Evolutionary conservation across 169 alveolate genomes (phyloP).

Genomic region (Cryptosporidium sp.): DNA sequence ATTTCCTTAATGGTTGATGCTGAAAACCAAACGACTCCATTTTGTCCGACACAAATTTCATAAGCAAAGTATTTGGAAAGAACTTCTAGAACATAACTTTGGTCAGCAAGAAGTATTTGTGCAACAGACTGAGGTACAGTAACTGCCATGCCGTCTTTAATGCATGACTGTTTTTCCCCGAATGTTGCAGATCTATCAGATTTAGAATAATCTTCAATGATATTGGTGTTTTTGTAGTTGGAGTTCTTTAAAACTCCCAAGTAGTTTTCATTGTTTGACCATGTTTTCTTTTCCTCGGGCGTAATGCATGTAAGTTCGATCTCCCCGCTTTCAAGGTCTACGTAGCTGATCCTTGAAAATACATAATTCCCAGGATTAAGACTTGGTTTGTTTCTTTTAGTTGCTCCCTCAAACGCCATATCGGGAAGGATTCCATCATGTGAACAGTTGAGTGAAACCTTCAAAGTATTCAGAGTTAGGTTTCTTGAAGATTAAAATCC

Average conservation of each 20-base stretch:
- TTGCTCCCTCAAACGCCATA: conserved; percentile 76
- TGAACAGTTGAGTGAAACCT: conserved; percentile 47
- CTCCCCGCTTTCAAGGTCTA: conserved; percentile 59
- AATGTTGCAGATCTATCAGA: not conserved
- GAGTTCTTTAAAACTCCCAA: conserved; percentile 53
- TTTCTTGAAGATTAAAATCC: not conserved
- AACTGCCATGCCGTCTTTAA: conserved; percentile 54
- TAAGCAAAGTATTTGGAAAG: conserved; percentile 59
- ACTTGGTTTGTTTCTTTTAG: conserved; percentile 64
- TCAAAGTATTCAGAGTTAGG: not conserved
- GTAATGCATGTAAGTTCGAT: conserved; percentile 65
- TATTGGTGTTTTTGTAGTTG: conserved; percentile 8
- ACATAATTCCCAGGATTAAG: conserved; percentile 15
- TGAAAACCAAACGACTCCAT: conserved; percentile 59
- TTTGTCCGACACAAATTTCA: conserved; percentile 72
- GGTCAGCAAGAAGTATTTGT: conserved; percentile 55
- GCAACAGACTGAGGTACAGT: conserved; percentile 44
- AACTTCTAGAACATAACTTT: conserved; percentile 27
- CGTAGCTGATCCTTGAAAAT: conserved; percentile 39
- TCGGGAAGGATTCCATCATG: conserved; percentile 42
- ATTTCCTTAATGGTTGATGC: conserved; percentile 28
- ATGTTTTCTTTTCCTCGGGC: conserved; percentile 62
- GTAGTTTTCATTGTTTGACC: conserved; percentile 73
- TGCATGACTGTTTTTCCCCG: conserved; percentile 30
- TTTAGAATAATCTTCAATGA: conserved; percentile 6